Conservation (phyloP, 768 basidiomycete genomes). For the Leccinum arenicola region DNA sequence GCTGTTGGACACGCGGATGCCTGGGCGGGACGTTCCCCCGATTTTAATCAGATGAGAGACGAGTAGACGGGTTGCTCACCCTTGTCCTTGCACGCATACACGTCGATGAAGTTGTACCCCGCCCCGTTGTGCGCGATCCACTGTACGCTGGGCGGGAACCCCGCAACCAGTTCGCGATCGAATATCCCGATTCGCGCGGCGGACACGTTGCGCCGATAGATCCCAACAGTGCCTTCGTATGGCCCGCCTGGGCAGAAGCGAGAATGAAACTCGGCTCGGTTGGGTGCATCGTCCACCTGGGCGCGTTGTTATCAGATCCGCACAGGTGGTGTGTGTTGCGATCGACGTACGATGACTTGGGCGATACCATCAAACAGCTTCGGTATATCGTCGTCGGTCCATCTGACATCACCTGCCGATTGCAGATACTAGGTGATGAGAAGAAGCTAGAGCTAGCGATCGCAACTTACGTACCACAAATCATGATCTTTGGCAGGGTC, state of each 20-base stretch:
- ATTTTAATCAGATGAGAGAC: not conserved
- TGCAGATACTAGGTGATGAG: not conserved
- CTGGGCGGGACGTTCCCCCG: conserved; percentile 3
- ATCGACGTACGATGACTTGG: conserved; percentile 65
- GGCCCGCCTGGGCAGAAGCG: conserved; percentile 43
- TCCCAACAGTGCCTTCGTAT: conserved; percentile 46
- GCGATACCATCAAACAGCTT: conserved; percentile 62
- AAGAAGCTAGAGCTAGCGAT: not conserved
- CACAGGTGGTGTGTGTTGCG: not conserved
- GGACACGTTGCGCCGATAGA: conserved; percentile 48
- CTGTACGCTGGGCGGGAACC: conserved; percentile 60
- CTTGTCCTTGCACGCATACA: conserved; percentile 64
- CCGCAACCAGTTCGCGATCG: conserved; percentile 52
- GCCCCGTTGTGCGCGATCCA: conserved; percentile 91
- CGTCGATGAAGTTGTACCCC: conserved; percentile 83
- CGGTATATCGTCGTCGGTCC: conserved; percentile 72
- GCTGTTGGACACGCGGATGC: conserved; percentile 82
- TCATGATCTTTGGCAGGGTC: conserved; percentile 24
- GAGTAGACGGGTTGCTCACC: conserved; percentile 45
- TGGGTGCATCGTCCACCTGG: conserved; percentile 38
- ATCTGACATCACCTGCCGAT: conserved; percentile 57
- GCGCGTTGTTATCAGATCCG: not conserved
- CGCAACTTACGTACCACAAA: conserved; percentile 25
- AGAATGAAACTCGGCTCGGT: conserved; percentile 44
- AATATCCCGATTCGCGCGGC: conserved; percentile 45